Percentiles rank a stretch among this genome's conserved stretches.
These are phyloP conservation scores for Jaapia argillacea DNA, from an alignment of 768 basidiomycete genomes.

Conservation along the genomic window DNA sequence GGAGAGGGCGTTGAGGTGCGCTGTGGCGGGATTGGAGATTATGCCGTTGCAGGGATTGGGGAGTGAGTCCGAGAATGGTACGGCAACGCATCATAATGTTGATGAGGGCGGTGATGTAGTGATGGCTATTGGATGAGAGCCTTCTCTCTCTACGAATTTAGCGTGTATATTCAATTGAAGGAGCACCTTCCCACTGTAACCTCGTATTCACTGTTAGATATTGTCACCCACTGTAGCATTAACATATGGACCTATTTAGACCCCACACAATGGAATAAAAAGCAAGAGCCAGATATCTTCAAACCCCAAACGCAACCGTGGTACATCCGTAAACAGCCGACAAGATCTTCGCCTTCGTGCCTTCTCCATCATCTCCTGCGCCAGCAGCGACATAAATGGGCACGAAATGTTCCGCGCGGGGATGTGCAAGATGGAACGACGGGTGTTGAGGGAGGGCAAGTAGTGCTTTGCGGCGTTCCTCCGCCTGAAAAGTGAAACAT, in stretches of 20 bases:
- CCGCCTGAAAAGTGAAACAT: conserved; percentile 34
- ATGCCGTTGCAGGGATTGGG: too few relatives aligned
- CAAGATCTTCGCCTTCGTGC: conserved; percentile 38
- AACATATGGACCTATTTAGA: too few relatives aligned
- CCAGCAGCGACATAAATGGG: conserved; percentile 73
- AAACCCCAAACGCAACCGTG: conserved; percentile 59
- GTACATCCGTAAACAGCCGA: conserved; percentile 45
- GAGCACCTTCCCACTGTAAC: too few relatives aligned
- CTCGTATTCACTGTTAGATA: too few relatives aligned
- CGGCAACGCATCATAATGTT: too few relatives aligned
- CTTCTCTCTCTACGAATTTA: too few relatives aligned
- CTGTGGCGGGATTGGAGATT: conserved; percentile 66
- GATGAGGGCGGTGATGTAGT: conserved; percentile 30
- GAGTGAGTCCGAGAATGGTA: too few relatives aligned
- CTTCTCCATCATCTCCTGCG: conserved; percentile 37
- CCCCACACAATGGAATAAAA: too few relatives aligned
- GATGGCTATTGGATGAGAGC: conserved; percentile 33
- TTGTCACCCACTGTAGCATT: too few relatives aligned
- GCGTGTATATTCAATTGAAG: too few relatives aligned
- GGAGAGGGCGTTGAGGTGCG: conserved; percentile 68
- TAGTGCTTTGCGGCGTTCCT: conserved; percentile 46
- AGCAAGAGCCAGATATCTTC: too few relatives aligned
- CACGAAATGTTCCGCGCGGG: conserved; percentile 73
- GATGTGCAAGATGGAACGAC: conserved; percentile 60
- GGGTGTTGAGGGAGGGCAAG: conserved; percentile 42